These are phyloP conservation scores for Nitzschia sp. DNA, from an alignment of 108 stramenopile species.

Conservation along the genomic window DNA sequence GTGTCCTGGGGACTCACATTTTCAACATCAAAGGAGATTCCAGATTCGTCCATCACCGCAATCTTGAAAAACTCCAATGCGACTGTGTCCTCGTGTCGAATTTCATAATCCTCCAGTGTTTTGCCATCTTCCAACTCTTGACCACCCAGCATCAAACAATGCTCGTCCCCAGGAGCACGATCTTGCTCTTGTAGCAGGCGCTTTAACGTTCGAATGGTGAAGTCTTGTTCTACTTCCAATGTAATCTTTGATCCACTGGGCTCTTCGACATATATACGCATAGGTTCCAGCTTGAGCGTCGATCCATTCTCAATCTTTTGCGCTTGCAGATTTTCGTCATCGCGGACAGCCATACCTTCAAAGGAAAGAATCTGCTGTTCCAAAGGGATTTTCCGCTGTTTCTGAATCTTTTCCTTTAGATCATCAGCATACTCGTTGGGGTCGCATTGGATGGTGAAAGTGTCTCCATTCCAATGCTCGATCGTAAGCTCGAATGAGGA, in stretches of 20 bases:
- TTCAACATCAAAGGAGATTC: neutral
- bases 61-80: conserved; percentile 8
- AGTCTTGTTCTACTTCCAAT: conserved; percentile 10
- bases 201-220: conserved; percentile 18
- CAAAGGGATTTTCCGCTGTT: conserved; percentile 4
- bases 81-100: conserved; percentile 3
- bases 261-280: conserved; percentile 3
- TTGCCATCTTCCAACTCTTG: conserved; percentile 12
- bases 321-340: conserved; percentile 5
- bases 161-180: neutral
- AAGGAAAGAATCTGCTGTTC: conserved; percentile 19
- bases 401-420: conserved; percentile 7
- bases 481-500: neutral
- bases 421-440: conserved; percentile 18
- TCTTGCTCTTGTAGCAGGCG: neutral
- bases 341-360: conserved; percentile 12
- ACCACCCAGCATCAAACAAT: conserved; percentile 10
- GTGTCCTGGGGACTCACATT: conserved; percentile 3
- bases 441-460: neutral
- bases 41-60: conserved; percentile 3
- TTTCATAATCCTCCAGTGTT: conserved; percentile 1
- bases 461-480: conserved; percentile 21
- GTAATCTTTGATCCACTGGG: neutral
- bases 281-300: conserved; percentile 13
- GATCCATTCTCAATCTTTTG: conserved; percentile 21